A percentile compares a stretch with the other conserved stretches of the same genome.
Conservation (phyloP, 805 yeast genomes). For the Pichia membranifaciens region DNA sequence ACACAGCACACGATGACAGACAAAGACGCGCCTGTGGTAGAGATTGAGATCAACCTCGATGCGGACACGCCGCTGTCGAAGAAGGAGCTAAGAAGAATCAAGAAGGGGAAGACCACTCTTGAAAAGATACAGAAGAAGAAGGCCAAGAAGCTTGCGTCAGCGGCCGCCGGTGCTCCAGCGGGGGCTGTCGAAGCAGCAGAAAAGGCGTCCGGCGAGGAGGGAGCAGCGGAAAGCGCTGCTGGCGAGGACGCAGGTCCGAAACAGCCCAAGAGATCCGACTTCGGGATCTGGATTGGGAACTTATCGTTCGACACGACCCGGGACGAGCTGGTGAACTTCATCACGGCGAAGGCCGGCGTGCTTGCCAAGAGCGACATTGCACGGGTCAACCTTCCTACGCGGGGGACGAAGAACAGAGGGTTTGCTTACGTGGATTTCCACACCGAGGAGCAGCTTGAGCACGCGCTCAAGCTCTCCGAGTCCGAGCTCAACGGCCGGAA, state of each 20-base stretch:
- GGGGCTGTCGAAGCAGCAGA: no score
- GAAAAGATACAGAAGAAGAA: slow-evolving; percentile 44
- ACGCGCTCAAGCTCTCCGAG: slow-evolving; percentile 68
- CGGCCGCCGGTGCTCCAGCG: slow-evolving; percentile 4
- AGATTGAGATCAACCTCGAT: slow-evolving; percentile 61
- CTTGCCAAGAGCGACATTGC: slow-evolving; percentile 57
- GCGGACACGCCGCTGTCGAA: slow-evolving; percentile 82
- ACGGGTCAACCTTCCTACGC: slow-evolving; percentile 76
- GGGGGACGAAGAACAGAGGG: slow-evolving; percentile 66
- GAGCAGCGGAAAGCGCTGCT: slow-evolving; percentile 9
- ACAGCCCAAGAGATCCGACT: slow-evolving; percentile 39
- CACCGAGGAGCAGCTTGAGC: slow-evolving; percentile 50
- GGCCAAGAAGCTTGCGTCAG: slow-evolving; percentile 30
- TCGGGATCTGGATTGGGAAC: slow-evolving; percentile 94
- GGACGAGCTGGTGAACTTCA: slow-evolving; percentile 63
- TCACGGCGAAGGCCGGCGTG: slow-evolving; percentile 50
- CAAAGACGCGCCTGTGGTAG: slow-evolving; percentile 22
- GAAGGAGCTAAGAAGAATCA: slow-evolving; percentile 80
- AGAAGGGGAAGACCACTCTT: slow-evolving; percentile 64
- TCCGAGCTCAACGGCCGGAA: slow-evolving; percentile 74
- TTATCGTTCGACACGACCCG: slow-evolving; percentile 75
- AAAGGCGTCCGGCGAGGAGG: slow-evolving; percentile 22
- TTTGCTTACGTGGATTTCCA: slow-evolving; percentile 87
- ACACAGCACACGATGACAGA: not conserved
- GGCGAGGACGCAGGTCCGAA: not conserved